phyloP scores from a whole-genome alignment of 208 protist genomes.

The Acanthamoeba healyi region DNA sequence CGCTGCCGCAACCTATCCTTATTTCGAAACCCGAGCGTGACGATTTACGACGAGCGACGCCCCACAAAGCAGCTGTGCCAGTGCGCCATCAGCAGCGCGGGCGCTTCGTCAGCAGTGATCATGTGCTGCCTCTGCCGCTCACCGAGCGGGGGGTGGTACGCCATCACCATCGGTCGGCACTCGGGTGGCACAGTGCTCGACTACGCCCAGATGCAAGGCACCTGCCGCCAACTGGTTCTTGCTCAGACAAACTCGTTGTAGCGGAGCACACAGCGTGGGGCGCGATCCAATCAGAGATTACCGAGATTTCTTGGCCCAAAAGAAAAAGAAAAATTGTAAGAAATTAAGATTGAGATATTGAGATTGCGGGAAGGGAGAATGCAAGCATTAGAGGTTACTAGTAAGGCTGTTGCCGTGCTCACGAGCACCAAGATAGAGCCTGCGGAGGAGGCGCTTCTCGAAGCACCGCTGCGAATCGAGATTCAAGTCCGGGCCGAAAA shows the following conservation, averaged over 20 bases:
- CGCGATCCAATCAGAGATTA: too few relatives aligned
- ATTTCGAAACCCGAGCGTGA: neutral
- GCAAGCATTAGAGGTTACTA: too few relatives aligned
- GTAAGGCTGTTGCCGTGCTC: neutral
- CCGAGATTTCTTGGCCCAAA: too few relatives aligned
- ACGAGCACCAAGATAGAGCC: neutral
- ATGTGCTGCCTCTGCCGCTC: slow-evolving; percentile 12
- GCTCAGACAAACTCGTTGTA: too few relatives aligned
- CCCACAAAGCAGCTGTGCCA: neutral
- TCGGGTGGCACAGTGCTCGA: neutral
- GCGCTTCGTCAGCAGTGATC: slow-evolving; percentile 26
- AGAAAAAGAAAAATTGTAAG: too few relatives aligned
- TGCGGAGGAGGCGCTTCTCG: neutral
- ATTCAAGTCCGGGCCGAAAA: neutral
- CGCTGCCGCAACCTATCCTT: neutral
- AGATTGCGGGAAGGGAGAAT: too few relatives aligned
- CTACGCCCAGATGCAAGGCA: neutral
- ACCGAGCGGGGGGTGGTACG: neutral
- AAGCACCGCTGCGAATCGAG: neutral
- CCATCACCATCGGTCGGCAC: neutral
- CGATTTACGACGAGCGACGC: neutral
- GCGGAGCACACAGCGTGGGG: too few relatives aligned
- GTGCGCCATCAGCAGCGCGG: neutral
- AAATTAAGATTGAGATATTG: too few relatives aligned
- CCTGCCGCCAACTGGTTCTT: neutral